Conservation (phyloP, 768 basidiomycete genomes). For the Podaxis sp. region DNA sequence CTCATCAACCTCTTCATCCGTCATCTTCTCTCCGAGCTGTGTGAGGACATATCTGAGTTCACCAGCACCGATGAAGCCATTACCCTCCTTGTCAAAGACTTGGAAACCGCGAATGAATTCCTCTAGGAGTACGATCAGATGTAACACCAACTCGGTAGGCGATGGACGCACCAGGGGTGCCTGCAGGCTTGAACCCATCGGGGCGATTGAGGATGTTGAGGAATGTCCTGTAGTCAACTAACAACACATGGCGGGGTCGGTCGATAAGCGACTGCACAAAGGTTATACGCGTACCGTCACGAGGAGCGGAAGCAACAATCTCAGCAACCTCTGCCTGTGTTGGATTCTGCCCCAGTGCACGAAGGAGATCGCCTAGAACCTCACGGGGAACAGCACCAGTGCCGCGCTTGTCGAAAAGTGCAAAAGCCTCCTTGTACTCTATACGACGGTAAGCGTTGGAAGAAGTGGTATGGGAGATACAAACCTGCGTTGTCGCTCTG, state of each 20-base stretch:
- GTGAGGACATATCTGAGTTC: conserved; percentile 93
- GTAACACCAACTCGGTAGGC: not conserved
- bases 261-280: conserved; percentile 5
- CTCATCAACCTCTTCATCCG: conserved; percentile 97
- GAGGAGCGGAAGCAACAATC: conserved; percentile 68
- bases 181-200: conserved; percentile 96
- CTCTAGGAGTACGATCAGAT: conserved; percentile 41
- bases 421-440: conserved; percentile 98
- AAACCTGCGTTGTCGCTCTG: conserved; percentile 24
- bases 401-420: conserved; percentile 96
- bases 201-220: conserved; percentile 89
- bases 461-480: conserved; percentile 8
- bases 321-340: conserved; percentile 96
- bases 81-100: conserved; percentile 96
- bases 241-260: not conserved
- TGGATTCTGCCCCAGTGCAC: conserved; percentile 98
- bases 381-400: conserved; percentile 87
- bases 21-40: conserved; percentile 97
- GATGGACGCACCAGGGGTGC: conserved; percentile 77
- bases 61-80: conserved; percentile 88
- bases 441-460: conserved; percentile 4
- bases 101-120: conserved; percentile 99
- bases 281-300: conserved; percentile 56
- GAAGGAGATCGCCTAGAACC: conserved; percentile 86
- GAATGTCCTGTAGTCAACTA: conserved; percentile 94